These are phyloP conservation scores for Teunomyces gatunensis DNA, from an alignment of 805 yeast genomes.

Conservation along the genomic window DNA sequence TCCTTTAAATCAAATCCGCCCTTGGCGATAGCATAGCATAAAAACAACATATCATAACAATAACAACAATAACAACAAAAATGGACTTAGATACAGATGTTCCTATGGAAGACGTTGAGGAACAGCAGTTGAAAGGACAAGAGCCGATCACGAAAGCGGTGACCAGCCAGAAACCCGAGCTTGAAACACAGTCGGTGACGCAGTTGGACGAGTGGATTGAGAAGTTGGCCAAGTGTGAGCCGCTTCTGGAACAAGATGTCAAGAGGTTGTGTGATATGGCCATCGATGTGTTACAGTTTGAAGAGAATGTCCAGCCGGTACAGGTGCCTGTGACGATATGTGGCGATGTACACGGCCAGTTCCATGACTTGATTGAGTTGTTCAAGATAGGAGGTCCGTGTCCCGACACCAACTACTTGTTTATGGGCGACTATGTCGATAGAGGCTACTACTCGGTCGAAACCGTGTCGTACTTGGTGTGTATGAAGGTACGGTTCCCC, in stretches of 20 bases:
- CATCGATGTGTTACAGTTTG: constrained; percentile 83
- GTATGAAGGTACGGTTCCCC: constrained; percentile 91
- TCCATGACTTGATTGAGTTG: constrained; percentile 89
- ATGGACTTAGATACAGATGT: constrained; percentile 79
- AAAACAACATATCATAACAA: not conserved
- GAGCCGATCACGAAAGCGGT: constrained; percentile 3
- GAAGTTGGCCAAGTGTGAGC: constrained; percentile 73
- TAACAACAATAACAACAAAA: too few relatives aligned
- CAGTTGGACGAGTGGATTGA: constrained; percentile 89
- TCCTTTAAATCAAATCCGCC: not conserved
- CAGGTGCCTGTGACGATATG: constrained; percentile 95
- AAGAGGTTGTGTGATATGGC: constrained; percentile 84
- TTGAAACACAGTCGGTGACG: constrained; percentile 43
- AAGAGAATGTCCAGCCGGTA: constrained; percentile 94
- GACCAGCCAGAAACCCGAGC: constrained; percentile 34
- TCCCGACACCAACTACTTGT: constrained; percentile 47
- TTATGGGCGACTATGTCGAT: constrained; percentile 77
- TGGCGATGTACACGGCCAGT: constrained; percentile 97
- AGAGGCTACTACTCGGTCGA: constrained; percentile 89
- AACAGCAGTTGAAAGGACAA: constrained; percentile 29
- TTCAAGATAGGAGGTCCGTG: constrained; percentile 80
- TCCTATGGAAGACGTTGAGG: constrained; percentile 78
- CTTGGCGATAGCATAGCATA: not conserved
- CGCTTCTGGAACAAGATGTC: constrained; percentile 77
- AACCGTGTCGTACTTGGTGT: constrained; percentile 82